Evolutionary conservation across 768 basidiomycete species (phyloP).

Genomic region (Boletellus sp.): DNA sequence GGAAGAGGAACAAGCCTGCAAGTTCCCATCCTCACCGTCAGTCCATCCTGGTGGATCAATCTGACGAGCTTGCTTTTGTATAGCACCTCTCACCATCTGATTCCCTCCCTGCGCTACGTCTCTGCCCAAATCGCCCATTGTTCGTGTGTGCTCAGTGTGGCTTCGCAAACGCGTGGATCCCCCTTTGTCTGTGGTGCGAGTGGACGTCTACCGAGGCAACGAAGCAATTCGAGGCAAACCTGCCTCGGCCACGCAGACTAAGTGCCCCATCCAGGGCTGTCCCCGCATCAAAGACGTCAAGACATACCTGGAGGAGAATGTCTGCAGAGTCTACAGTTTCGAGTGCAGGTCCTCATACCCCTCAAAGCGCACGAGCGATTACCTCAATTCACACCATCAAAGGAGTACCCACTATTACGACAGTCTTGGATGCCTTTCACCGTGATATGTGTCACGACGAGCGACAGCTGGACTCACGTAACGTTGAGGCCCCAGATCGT

Average conservation of each 20-base stretch:
- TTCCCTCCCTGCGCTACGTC: constrained; percentile 44
- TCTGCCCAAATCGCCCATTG: constrained; percentile 39
- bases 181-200: constrained; percentile 49
- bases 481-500: constrained; percentile 6
- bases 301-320: constrained; percentile 12
- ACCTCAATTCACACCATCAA: constrained; percentile 1
- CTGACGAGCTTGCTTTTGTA: constrained; percentile 7
- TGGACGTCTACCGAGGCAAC: constrained; percentile 44
- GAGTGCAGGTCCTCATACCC: constrained; percentile 21
- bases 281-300: constrained; percentile 10
- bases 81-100: constrained; percentile 44
- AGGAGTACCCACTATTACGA: constrained; percentile 28
- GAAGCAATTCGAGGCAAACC: constrained; percentile 37
- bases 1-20: constrained; percentile 42
- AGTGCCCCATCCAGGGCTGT: constrained; percentile 25
- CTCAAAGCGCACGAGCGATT: constrained; percentile 16
- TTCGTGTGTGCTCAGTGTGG: constrained; percentile 48
- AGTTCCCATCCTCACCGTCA: constrained; percentile 17
- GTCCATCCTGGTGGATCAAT: constrained; percentile 9
- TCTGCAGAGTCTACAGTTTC: constrained; percentile 22
- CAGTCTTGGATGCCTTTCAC: constrained; percentile 22
- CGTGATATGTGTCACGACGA: constrained; percentile 19
- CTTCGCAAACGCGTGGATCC: constrained; percentile 45
- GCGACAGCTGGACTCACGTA: constrained; percentile 10
- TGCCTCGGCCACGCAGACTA: constrained; percentile 34